These are phyloP conservation scores for Fraxinus platypoda DNA, from an alignment of 305 asterid genomes.

Conservation along the genomic window DNA sequence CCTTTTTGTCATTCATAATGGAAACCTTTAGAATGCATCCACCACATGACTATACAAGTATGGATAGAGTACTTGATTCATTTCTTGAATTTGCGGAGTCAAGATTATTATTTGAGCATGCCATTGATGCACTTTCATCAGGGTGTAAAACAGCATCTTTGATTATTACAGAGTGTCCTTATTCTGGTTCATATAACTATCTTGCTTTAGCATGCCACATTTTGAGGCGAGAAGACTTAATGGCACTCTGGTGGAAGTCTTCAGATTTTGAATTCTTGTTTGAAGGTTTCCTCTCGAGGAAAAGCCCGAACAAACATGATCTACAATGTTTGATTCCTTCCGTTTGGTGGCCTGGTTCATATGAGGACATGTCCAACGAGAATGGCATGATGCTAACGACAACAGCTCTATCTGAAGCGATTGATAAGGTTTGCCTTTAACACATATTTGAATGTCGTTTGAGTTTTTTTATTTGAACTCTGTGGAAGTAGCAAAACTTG, in stretches of 20 bases:
- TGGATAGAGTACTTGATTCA: slow-evolving; percentile 76
- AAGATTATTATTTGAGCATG: slow-evolving; percentile 51
- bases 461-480: background rate
- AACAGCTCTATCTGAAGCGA: slow-evolving; percentile 79
- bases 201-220: slow-evolving; percentile 86
- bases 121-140: slow-evolving; percentile 70
- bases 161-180: slow-evolving; percentile 81
- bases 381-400: slow-evolving; percentile 85
- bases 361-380: slow-evolving; percentile 71
- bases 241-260: slow-evolving; percentile 86
- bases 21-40: slow-evolving; percentile 66
- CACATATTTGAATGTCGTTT: background rate
- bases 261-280: slow-evolving; percentile 69
- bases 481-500: background rate
- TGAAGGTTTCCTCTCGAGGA: slow-evolving; percentile 85
- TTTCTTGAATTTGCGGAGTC: slow-evolving; percentile 68
- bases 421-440: slow-evolving; percentile 56
- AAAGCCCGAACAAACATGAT: slow-evolving; percentile 80
- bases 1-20: slow-evolving; percentile 70
- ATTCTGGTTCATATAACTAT: slow-evolving; percentile 84
- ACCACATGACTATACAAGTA: slow-evolving; percentile 70
- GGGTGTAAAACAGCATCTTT: slow-evolving; percentile 70
- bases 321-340: slow-evolving; percentile 86
- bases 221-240: slow-evolving; percentile 74
- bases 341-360: slow-evolving; percentile 95